phyloP scores from a whole-genome alignment of 148 eudicot genomes.

The Simmondsia chinensis region DNA sequence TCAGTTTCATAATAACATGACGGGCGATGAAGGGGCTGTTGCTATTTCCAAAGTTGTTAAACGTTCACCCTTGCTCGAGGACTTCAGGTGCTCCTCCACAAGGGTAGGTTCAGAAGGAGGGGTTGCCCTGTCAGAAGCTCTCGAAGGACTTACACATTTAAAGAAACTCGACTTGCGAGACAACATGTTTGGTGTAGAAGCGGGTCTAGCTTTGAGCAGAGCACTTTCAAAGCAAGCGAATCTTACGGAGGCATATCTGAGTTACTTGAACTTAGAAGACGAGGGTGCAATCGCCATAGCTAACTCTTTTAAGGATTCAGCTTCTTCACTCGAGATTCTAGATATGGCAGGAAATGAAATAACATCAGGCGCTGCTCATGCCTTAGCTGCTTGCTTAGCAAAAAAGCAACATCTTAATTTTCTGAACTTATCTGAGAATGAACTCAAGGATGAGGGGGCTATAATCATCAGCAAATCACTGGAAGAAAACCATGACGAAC shows the following conservation, averaged over 20 bases:
- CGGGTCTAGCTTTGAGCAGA: slow-evolving; percentile 51
- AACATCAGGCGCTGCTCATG: slow-evolving; percentile 38
- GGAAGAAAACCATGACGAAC: too few relatives aligned
- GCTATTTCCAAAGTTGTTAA: slow-evolving; percentile 52
- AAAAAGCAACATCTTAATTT: slow-evolving; percentile 29
- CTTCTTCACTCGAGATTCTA: slow-evolving; percentile 49
- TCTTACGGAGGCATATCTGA: slow-evolving; percentile 48
- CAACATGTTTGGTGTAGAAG: slow-evolving; percentile 68
- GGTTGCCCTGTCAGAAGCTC: slow-evolving; percentile 47
- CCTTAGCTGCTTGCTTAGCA: slow-evolving; percentile 37
- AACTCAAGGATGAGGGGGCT: slow-evolving; percentile 64
- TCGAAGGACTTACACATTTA: slow-evolving; percentile 25
- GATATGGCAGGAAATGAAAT: slow-evolving; percentile 73
- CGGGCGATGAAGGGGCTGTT: slow-evolving; percentile 67
- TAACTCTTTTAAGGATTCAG: slow-evolving; percentile 36
- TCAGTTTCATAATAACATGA: slow-evolving; percentile 72
- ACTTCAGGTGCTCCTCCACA: slow-evolving; percentile 65
- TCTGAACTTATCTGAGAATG: slow-evolving; percentile 57
- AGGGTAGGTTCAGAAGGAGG: slow-evolving; percentile 63
- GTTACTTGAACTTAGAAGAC: slow-evolving; percentile 61
- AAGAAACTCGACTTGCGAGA: slow-evolving; percentile 62
- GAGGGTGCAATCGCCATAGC: slow-evolving; percentile 46
- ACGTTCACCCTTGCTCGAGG: slow-evolving; percentile 43
- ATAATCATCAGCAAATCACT: slow-evolving; percentile 45
- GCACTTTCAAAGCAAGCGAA: slow-evolving; percentile 21